Evolutionary conservation across 768 basidiomycete genomes (phyloP).

Genomic region (Stropharia rugosoannulata): DNA sequence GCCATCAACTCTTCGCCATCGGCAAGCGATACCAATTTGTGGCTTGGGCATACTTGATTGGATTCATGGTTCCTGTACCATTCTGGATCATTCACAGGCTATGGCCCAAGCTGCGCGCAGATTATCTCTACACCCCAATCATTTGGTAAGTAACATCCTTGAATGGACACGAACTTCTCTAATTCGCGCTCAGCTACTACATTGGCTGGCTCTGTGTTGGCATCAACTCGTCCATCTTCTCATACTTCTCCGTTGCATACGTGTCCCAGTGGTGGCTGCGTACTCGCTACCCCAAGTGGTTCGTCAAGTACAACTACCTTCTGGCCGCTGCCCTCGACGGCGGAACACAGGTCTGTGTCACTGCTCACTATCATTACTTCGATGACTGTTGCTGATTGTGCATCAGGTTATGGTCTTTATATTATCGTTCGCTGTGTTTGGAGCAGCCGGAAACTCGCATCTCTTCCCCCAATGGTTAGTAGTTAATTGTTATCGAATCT

Average conservation of each 20-base stretch:
- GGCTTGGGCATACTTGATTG: slow-evolving; percentile 44
- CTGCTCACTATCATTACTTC: not conserved
- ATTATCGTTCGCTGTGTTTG: slow-evolving; percentile 51
- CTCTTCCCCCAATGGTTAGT: slow-evolving; percentile 48
- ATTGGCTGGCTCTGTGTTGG: slow-evolving; percentile 51
- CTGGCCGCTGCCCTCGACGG: slow-evolving; percentile 37
- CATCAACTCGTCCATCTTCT: slow-evolving; percentile 43
- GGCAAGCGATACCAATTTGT: slow-evolving; percentile 52
- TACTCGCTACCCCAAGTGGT: slow-evolving; percentile 45
- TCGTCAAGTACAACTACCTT: slow-evolving; percentile 42
- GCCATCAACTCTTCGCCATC: slow-evolving; percentile 40
- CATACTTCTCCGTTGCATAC: slow-evolving; percentile 41
- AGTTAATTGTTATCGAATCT: not conserved
- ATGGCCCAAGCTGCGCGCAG: slow-evolving; percentile 43
- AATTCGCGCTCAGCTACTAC: slow-evolving; percentile 32
- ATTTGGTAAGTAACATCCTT: slow-evolving; percentile 31
- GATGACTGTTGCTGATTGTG: slow-evolving; percentile 19
- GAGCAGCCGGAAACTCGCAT: slow-evolving; percentile 46
- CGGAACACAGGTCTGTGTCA: slow-evolving; percentile 28
- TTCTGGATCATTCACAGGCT: slow-evolving; percentile 48
- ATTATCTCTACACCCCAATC: slow-evolving; percentile 48
- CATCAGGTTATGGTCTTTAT: slow-evolving; percentile 55
- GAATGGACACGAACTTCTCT: not conserved
- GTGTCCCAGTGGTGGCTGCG: slow-evolving; percentile 49
- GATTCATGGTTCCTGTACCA: slow-evolving; percentile 50